Conservation (phyloP, 164 flowering plant species). For the Tinospora cordifolia region DNA sequence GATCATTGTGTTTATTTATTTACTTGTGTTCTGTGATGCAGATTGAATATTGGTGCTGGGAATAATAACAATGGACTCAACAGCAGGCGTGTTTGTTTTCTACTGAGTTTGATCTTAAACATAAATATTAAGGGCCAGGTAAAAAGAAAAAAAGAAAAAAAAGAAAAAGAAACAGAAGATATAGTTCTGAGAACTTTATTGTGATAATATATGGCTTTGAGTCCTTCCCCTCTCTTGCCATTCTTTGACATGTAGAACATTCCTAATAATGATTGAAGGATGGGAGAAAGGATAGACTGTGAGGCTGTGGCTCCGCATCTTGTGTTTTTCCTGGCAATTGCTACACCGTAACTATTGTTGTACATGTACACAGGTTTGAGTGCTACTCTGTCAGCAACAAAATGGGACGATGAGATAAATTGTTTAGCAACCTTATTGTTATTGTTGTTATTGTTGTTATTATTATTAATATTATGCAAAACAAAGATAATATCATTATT, state of each 20-base stretch:
- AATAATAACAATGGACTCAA: background rate
- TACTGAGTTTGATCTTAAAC: background rate
- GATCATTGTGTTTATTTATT: too few relatives aligned
- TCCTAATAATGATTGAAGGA: background rate
- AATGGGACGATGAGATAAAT: background rate
- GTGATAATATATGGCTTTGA: constrained; percentile 1
- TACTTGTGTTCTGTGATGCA: background rate
- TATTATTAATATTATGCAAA: too few relatives aligned
- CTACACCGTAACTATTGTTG: background rate
- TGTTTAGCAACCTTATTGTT: too few relatives aligned
- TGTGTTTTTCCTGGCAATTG: background rate
- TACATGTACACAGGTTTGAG: background rate
- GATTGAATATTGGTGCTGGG: background rate
- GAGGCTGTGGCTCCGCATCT: background rate
- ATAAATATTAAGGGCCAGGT: too few relatives aligned
- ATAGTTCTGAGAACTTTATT: background rate
- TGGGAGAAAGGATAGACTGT: background rate
- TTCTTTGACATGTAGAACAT: background rate
- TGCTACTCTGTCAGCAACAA: background rate
- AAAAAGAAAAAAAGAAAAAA: too few relatives aligned
- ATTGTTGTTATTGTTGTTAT: too few relatives aligned
- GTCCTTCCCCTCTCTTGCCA: background rate
- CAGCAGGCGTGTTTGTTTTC: background rate
- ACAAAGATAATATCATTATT: too few relatives aligned
- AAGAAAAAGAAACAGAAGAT: too few relatives aligned